These are phyloP conservation scores for Tricholomella constricta DNA, from an alignment of 768 basidiomycete species.

Conservation along the genomic window DNA sequence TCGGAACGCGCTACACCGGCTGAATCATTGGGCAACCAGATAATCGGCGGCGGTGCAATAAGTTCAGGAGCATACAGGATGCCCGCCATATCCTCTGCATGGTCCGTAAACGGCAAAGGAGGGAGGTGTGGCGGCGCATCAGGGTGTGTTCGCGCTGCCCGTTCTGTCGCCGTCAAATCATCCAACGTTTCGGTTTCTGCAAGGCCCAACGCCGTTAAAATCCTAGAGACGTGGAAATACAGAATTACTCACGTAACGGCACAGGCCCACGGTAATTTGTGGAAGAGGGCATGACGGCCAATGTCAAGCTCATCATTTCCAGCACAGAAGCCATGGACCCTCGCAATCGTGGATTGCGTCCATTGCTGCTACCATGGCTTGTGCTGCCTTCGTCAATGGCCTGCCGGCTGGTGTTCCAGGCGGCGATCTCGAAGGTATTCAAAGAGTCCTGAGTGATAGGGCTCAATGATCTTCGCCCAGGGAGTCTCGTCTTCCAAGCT, in stretches of 20 bases:
- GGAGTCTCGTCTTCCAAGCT: constrained; percentile 46
- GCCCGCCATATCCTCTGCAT: constrained; percentile 75
- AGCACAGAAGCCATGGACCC: constrained; percentile 81
- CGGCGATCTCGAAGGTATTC: constrained; percentile 49
- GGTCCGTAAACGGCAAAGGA: constrained; percentile 68
- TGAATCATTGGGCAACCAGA: constrained; percentile 84
- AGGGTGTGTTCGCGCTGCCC: constrained; percentile 75
- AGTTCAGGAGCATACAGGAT: constrained; percentile 84
- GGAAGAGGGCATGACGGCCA: constrained; percentile 71
- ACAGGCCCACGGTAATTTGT: constrained; percentile 58
- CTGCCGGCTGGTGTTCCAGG: constrained; percentile 36
- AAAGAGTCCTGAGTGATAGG: constrained; percentile 60
- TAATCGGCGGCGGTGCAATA: constrained; percentile 73
- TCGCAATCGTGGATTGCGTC: constrained; percentile 47
- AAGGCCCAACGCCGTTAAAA: constrained; percentile 2
- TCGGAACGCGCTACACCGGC: constrained; percentile 75
- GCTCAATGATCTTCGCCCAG: constrained; percentile 51
- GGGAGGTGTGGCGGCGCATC: constrained; percentile 76
- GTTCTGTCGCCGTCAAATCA: constrained; percentile 77
- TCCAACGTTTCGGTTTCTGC: constrained; percentile 78
- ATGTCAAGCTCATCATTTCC: constrained; percentile 81
- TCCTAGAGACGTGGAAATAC: constrained; percentile 9
- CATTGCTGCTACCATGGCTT: constrained; percentile 48
- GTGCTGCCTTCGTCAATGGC: constrained; percentile 52
- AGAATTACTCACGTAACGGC: constrained; percentile 59